Base-by-base conservation (phyloP, 2,329 filamentous ascomycete genomes). In the Hypomyces rosellus region DNA sequence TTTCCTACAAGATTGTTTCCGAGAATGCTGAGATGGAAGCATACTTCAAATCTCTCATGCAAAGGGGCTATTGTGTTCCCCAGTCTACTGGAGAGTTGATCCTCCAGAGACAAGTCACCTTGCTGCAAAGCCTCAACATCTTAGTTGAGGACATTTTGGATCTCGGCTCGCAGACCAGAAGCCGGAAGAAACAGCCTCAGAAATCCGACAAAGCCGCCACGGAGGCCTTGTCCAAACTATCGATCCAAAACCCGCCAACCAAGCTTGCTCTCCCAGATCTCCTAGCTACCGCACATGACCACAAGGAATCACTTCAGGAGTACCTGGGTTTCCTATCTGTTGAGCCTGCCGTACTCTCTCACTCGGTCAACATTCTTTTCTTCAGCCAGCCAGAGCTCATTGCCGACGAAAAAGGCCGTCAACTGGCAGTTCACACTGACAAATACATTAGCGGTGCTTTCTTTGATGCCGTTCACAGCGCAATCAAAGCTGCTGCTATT, bases 71-170 rank as follows among this genome's bases (percentile, higher is more conserved):
- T 1, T 61, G 57, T 18, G 36, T 70, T 11, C 66, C 68, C 0
- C 58, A 61, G 15, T 50, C 58, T 0, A 53, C 51, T 0, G 68
- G 68, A 12, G 59, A 67, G 34, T 57, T 75, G 1, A 61, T 78
- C 12, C 51, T 77, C 2, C 30, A 55, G 37, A 65, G 74, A 52
- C 73, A 76, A 49, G 38, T 56, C 1, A 58, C 54, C 4, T 46
- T 74, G 0, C 38, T 75, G 0, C 66, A 69, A 44, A 11, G 14
- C 5, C 68, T 76, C 30, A 71, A 68, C 49, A 63, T 72, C n/a
- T 55, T 73, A 1, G 58, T 76, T 4, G 69, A 71, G 1, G 65
- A 71, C 37, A 70, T 77, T 30, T 60, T 77, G 1, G 64, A 73
- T 0, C 52, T 60, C 36, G 68, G 65, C 3, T 71, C 69, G 0